Percentiles rank a stretch among this genome's conserved stretches.
phyloP scores from a whole-genome alignment of 2,329 filamentous ascomycete genomes.

The Penicillium sp. region DNA sequence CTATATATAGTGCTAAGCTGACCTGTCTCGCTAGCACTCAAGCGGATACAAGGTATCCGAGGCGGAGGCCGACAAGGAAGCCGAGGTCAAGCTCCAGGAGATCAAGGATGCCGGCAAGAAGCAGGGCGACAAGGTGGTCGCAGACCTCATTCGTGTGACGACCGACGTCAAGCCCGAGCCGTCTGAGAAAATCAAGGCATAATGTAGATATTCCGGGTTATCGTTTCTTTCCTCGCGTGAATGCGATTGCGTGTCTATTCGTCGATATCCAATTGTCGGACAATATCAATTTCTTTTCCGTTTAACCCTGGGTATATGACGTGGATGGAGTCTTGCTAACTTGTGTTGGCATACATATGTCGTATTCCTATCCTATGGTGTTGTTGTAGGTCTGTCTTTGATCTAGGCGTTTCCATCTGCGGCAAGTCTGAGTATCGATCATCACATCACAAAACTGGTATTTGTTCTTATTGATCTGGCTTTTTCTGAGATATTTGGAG shows the following conservation, averaged over 20 bases:
- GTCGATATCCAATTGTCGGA: slow-evolving; percentile 23
- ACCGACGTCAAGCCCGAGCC: slow-evolving; percentile 75
- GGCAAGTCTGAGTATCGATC: neutral
- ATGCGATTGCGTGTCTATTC: slow-evolving; percentile 21
- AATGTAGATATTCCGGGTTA: slow-evolving; percentile 17
- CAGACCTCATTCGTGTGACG: slow-evolving; percentile 80
- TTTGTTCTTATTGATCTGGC: neutral
- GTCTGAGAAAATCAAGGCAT: slow-evolving; percentile 47
- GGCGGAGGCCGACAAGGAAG: slow-evolving; percentile 74
- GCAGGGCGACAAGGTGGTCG: slow-evolving; percentile 73
- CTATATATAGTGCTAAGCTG: neutral
- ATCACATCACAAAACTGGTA: neutral
- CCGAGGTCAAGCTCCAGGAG: slow-evolving; percentile 74
- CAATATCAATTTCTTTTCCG: slow-evolving; percentile 14
- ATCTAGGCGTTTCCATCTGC: neutral
- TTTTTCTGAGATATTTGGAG: neutral
- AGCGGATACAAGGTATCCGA: slow-evolving; percentile 84
- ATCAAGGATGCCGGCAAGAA: slow-evolving; percentile 79
- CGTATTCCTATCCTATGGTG: neutral
- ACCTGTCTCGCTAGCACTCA: slow-evolving; percentile 63
- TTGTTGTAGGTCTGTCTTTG: neutral
- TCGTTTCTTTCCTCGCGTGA: slow-evolving; percentile 14
- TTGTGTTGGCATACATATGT: too few species aligned
- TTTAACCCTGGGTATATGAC: neutral
- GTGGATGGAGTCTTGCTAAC: neutral